Evolutionary conservation across 2,329 filamentous ascomycete genomes (phyloP).

Genomic region (Metarhizium rileyi): DNA sequence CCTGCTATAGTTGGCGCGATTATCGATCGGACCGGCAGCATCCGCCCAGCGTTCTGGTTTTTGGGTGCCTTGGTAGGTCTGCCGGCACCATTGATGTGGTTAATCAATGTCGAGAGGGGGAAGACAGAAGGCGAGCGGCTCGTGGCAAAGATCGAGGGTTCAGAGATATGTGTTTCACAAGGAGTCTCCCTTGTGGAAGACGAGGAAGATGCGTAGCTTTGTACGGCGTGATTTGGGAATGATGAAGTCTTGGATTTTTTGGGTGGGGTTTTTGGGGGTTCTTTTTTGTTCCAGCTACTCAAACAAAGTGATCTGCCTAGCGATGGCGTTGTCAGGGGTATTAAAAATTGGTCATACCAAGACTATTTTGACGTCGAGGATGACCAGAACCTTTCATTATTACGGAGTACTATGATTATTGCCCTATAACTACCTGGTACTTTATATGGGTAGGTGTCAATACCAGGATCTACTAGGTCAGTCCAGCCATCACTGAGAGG

Average conservation of each 20-base stretch:
- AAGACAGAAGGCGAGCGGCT: constrained; percentile 58
- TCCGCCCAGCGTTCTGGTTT: constrained; percentile 86
- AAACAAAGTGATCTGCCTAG: constrained; percentile 1
- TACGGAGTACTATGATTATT: no score
- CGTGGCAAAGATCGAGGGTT: constrained; percentile 48
- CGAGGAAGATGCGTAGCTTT: constrained; percentile 13
- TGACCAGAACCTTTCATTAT: no score
- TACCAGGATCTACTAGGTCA: no score
- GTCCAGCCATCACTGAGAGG: no score
- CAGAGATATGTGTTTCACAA: constrained; percentile 23
- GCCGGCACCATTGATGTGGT: constrained; percentile 73
- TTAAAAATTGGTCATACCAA: not conserved
- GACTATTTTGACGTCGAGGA: not conserved
- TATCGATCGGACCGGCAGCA: constrained; percentile 73
- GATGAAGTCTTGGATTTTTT: not conserved
- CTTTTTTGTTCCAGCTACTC: not conserved
- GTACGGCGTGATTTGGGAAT: no score
- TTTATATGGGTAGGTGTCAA: no score
- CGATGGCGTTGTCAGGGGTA: constrained; percentile 3
- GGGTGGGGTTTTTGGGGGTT: not conserved
- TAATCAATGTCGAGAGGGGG: constrained; percentile 75
- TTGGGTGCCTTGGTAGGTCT: constrained; percentile 74
- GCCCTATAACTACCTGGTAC: no score
- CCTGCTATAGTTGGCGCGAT: constrained; percentile 90
- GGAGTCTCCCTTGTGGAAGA: constrained; percentile 5